These are phyloP conservation scores for Chlamydomonas asymmetrica DNA, from an alignment of 139 green algal genomes.

Conservation along the genomic window DNA sequence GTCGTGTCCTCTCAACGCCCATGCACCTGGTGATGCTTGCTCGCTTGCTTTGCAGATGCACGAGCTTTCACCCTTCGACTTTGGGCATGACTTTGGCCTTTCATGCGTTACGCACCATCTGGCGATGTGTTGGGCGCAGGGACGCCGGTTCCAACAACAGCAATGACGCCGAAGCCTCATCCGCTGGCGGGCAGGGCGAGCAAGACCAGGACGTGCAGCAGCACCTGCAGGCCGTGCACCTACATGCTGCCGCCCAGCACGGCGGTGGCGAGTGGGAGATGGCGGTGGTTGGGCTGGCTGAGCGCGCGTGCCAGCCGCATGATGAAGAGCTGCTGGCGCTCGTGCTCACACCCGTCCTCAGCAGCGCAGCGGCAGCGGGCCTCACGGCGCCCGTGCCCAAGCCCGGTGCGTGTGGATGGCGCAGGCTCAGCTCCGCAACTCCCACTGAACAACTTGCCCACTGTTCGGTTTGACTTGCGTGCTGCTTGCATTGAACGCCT, in stretches of 20 bases:
- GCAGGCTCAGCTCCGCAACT: neutral
- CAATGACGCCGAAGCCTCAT: neutral
- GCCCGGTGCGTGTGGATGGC: too few relatives aligned
- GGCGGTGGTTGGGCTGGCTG: neutral
- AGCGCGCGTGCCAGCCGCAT: too few relatives aligned
- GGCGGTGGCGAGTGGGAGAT: constrained; percentile 14
- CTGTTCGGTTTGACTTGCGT: too few relatives aligned
- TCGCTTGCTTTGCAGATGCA: too few relatives aligned
- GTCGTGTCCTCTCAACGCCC: too few relatives aligned
- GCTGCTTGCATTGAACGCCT: too few relatives aligned
- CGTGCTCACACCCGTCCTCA: constrained; percentile 3
- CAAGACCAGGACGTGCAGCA: neutral
- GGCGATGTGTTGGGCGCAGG: neutral
- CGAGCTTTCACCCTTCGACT: neutral
- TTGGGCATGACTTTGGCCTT: neutral
- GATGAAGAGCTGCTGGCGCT: neutral
- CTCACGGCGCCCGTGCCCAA: too few relatives aligned
- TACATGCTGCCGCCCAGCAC: neutral
- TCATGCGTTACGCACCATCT: neutral
- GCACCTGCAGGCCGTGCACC: neutral
- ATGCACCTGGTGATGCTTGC: too few relatives aligned
- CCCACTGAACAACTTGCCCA: too few relatives aligned
- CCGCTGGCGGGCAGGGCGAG: neutral
- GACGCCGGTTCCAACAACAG: neutral
- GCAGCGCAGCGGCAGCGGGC: neutral